Evolutionary conservation across 768 basidiomycete genomes (phyloP), one percentile per base, ranked within the genome.

Genomic region (Lactarius hatsudake): DNA sequence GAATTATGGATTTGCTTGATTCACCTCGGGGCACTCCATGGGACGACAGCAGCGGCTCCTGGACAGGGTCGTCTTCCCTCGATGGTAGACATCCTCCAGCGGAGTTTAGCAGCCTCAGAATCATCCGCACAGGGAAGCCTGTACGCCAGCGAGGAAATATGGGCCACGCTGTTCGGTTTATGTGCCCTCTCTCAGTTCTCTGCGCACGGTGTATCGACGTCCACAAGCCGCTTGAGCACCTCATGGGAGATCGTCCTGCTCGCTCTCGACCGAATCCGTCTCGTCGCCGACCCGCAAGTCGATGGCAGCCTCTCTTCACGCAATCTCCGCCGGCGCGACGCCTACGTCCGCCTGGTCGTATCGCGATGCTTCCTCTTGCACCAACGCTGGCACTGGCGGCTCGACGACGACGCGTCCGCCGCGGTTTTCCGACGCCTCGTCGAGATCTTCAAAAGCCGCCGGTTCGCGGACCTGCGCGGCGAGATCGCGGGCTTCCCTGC

Each of bases 151-250:
- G 96, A 98, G 75, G 73, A 79, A 17, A 78, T 86, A n/a, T 96
- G 94, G 91, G 81, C 80, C 43, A 79, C 82, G 8, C 81, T 90
- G 7, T 89, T 93, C 72, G 83, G 81, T 30, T 75, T 96, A 1
- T 90, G 86, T 66, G 83, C 88, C 1, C 76, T 96, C 15, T 91
- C 91, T 0, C 94, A 95, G 72, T 91, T 96, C 78, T 89, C 88
- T 1, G 72, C 79, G 0, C 76, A 80, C 38, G 89, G 89, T 12
- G 66, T 80, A 42, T 76, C 81, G 5, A 78, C 78, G 2, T 74
- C 79, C 23, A 64, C 66, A 6, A 76, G 76, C 28, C 78, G 78
- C 3, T 79, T 90, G 18, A 77, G 81, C 3, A 78, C 86, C 1
- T 82, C 81, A 13, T 98, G 96, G 96, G 80, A 83, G 0, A 74